phyloP scores from a whole-genome alignment of 768 basidiomycete genomes.

The Cyathus striatus region DNA sequence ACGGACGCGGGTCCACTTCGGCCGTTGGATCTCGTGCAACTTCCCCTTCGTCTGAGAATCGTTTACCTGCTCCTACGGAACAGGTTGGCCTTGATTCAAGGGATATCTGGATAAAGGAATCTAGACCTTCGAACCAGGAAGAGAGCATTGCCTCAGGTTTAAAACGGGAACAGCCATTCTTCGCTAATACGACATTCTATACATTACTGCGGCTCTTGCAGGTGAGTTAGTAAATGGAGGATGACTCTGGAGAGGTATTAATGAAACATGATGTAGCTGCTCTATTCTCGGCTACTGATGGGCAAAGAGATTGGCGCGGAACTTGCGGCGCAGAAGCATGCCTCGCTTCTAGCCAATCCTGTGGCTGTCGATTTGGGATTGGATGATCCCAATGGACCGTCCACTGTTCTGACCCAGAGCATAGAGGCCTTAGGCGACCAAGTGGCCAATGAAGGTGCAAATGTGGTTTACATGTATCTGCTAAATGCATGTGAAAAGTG shows the following conservation, averaged over 20 bases:
- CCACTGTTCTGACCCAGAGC: slow-evolving; percentile 62
- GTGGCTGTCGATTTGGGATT: slow-evolving; percentile 81
- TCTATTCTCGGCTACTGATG: slow-evolving; percentile 81
- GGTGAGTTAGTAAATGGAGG: slow-evolving; percentile 36
- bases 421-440: slow-evolving; percentile 55
- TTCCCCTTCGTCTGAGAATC: slow-evolving; percentile 31
- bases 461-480: slow-evolving; percentile 83
- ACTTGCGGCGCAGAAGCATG: slow-evolving; percentile 63
- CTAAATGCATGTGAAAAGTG: slow-evolving; percentile 89
- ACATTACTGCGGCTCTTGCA: slow-evolving; percentile 84
- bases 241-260: slow-evolving; percentile 4
- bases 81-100: slow-evolving; percentile 24
- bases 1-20: slow-evolving; percentile 20
- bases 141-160: slow-evolving; percentile 15
- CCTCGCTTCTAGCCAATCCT: slow-evolving; percentile 67
- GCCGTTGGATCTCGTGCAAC: slow-evolving; percentile 35
- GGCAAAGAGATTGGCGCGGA: slow-evolving; percentile 81
- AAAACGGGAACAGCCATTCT: slow-evolving; percentile 60
- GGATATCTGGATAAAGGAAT: slow-evolving; percentile 62
- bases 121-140: slow-evolving; percentile 19
- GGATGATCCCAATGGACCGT: slow-evolving; percentile 77
- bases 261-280: slow-evolving; percentile 43
- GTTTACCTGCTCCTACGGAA: slow-evolving; percentile 15
- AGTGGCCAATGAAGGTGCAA: slow-evolving; percentile 39
- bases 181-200: slow-evolving; percentile 91